Percentiles rank a stretch among this genome's conserved stretches.
Conservation (phyloP, 179 eudicot genomes). For the Beta lomatogona region DNA sequence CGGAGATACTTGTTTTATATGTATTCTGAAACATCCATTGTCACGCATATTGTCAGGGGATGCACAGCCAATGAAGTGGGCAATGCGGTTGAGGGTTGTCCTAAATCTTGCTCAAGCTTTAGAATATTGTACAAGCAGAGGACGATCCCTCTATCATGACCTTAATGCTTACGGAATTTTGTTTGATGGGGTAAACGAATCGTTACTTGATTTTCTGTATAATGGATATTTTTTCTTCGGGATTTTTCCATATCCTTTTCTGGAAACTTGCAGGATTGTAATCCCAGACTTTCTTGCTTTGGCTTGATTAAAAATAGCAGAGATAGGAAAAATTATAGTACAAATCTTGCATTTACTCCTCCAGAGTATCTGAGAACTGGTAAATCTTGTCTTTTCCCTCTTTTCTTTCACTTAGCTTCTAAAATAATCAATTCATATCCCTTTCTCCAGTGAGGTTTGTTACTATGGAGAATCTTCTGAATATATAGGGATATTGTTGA, state of each 20-base stretch:
- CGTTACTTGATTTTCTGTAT: neutral
- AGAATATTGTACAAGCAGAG: conserved; percentile 80
- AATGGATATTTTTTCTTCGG: neutral
- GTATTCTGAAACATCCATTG: neutral
- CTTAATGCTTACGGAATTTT: conserved; percentile 88
- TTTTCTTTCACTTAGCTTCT: neutral
- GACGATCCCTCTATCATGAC: conserved; percentile 91
- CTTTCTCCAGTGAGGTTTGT: neutral
- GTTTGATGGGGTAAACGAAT: conserved; percentile 69
- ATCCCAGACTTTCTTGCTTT: conserved; percentile 88
- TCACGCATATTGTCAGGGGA: conserved; percentile 57
- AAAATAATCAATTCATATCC: neutral
- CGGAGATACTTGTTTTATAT: neutral
- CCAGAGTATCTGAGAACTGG: conserved; percentile 94
- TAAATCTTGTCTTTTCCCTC: conserved; percentile 22
- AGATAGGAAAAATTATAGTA: conserved; percentile 90
- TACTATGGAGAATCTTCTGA: neutral
- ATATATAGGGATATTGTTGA: neutral
- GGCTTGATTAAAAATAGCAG: conserved; percentile 96
- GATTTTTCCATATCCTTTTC: conserved; percentile 14
- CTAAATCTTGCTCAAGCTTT: conserved; percentile 80
- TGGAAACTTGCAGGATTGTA: conserved; percentile 54
- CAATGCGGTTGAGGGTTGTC: conserved; percentile 91
- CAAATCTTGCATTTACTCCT: conserved; percentile 91
- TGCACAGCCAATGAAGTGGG: conserved; percentile 84